Percentiles rank a stretch among this genome's conserved stretches.
Evolutionary conservation across 2,329 filamentous ascomycete genomes (phyloP).

Genomic region (Trichoderma lentiforme): DNA sequence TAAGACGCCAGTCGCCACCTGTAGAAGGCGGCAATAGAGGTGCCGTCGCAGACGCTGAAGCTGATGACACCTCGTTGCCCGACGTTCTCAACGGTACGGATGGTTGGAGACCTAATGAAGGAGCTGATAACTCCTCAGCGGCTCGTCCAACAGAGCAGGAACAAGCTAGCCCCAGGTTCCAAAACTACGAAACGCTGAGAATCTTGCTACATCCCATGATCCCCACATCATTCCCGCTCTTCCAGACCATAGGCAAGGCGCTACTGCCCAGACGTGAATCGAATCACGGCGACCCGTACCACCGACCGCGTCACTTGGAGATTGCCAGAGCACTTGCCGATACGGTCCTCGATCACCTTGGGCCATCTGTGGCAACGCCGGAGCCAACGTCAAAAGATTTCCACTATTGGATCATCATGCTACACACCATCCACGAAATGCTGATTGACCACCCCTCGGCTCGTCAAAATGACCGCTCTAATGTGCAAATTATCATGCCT

Average conservation of each 20-base stretch:
- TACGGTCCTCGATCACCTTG: slow-evolving; percentile 65
- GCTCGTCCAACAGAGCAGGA: slow-evolving; percentile 42
- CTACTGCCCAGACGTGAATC: slow-evolving; percentile 68
- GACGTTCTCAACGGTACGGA: slow-evolving; percentile 31
- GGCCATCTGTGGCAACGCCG: slow-evolving; percentile 41
- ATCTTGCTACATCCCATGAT: slow-evolving; percentile 76
- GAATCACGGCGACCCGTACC: slow-evolving; percentile 55
- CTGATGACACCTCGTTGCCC: slow-evolving; percentile 32
- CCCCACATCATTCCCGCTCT: slow-evolving; percentile 76
- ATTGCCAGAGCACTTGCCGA: slow-evolving; percentile 66
- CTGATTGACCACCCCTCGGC: slow-evolving; percentile 61
- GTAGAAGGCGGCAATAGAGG: slow-evolving; percentile 23
- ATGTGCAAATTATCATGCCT: slow-evolving; percentile 61
- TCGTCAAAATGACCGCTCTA: slow-evolving; percentile 48
- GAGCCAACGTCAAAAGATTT: slow-evolving; percentile 61
- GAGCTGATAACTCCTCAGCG: slow-evolving; percentile 24
- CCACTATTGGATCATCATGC: slow-evolving; percentile 76
- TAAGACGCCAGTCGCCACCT: slow-evolving; percentile 31
- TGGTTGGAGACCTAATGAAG: slow-evolving; percentile 27
- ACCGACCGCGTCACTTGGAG: slow-evolving; percentile 51
- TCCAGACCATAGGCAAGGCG: slow-evolving; percentile 80
- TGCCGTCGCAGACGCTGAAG: slow-evolving; percentile 25
- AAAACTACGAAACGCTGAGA: slow-evolving; percentile 76
- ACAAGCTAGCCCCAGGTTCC: slow-evolving; percentile 44
- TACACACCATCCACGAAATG: slow-evolving; percentile 75